Evolutionary conservation across 2,329 filamentous ascomycete species (phyloP), one percentile per base, ranked within the genome.

Genomic region (Xylariaceae sp.): DNA sequence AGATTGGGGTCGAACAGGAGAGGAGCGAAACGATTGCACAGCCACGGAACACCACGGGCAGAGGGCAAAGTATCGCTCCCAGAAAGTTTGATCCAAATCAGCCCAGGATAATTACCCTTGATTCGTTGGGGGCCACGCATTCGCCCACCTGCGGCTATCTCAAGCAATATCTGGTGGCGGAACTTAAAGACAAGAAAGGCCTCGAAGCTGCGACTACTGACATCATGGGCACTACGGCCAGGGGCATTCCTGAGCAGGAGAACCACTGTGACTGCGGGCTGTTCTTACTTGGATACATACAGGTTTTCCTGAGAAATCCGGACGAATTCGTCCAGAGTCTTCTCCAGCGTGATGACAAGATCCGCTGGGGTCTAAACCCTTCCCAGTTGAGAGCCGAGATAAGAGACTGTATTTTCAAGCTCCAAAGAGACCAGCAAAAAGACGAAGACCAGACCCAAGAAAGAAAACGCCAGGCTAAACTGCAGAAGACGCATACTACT

Each of bases 191-290:
- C 64, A 68, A 92, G 54, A 74, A 69, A 42, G 57, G 58, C 3
- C 57, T 66, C 18, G 46, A 52, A 13, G 54, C 58, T 21, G 41
- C 52, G 2, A 36, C 43, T 13, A 38, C 49, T 13, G 38, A 45
- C 5, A 32, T 50, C 12, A 38, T 65, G 21, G 78, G 76, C 3
- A 79, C 85, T 68, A 88, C 79, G 27, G 86, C 85, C 4, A 83
- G 76, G 43, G 70, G 74, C 6, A 82, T 96, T 11, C 90, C 92
- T 0, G 66, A 75, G 44, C 92, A 98, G 60, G 65, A 77, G 34
- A 97, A 98, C 56, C 85, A 74, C 51, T 89, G 78, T 45, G 92
- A 98, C 58, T 98, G 92, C 54, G 92, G 92, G 7, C 67, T 96
- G 0, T 98, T 85, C 52, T 67, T 97, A 3, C 67, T 96, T 3